Percentiles rank a stretch among this genome's conserved stretches.
Evolutionary conservation across 768 basidiomycete genomes (phyloP).

Genomic region (Gloeostereum incarnatum): DNA sequence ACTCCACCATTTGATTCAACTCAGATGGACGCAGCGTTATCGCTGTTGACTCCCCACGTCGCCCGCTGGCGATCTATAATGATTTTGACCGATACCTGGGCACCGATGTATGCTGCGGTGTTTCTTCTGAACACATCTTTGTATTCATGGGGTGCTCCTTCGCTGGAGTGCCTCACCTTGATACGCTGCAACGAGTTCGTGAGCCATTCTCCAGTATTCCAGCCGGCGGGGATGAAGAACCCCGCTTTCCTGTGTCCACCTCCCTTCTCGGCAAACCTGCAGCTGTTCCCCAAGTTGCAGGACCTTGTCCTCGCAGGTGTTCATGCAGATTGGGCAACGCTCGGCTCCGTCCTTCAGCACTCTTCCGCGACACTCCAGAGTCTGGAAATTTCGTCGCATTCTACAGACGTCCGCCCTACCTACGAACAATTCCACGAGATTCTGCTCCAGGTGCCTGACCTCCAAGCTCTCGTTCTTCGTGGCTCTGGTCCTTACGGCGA

Average conservation of each 20-base stretch:
- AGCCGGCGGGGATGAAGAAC: slow-evolving; percentile 26
- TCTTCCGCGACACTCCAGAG: slow-evolving; percentile 21
- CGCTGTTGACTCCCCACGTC: slow-evolving; percentile 41
- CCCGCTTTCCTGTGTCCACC: slow-evolving; percentile 22
- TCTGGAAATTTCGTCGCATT: slow-evolving; percentile 45
- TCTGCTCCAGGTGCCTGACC: slow-evolving; percentile 26
- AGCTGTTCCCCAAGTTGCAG: slow-evolving; percentile 34
- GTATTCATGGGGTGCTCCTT: slow-evolving; percentile 23
- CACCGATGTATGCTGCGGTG: slow-evolving; percentile 48
- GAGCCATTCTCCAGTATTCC: slow-evolving; percentile 34
- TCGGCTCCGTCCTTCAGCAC: slow-evolving; percentile 21
- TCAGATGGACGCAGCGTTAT: slow-evolving; percentile 36
- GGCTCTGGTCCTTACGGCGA: slow-evolving; percentile 34
- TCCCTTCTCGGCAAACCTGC: slow-evolving; percentile 7
- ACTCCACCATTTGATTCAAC: slow-evolving; percentile 27
- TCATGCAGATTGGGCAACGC: slow-evolving; percentile 42
- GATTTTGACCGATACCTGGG: slow-evolving; percentile 47
- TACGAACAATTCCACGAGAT: slow-evolving; percentile 31
- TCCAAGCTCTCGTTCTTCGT: slow-evolving; percentile 34
- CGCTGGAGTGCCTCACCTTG: slow-evolving; percentile 40
- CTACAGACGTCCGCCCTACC: slow-evolving; percentile 43
- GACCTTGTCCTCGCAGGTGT: slow-evolving; percentile 46
- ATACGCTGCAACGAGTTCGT: slow-evolving; percentile 55
- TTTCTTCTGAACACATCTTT: slow-evolving; percentile 29
- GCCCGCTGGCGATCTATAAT: slow-evolving; percentile 42